Percentiles rank a stretch among this genome's conserved stretches.
Evolutionary conservation across 495 filamentous ascomycete genomes (phyloP).

Genomic region (Podospora anserina): DNA sequence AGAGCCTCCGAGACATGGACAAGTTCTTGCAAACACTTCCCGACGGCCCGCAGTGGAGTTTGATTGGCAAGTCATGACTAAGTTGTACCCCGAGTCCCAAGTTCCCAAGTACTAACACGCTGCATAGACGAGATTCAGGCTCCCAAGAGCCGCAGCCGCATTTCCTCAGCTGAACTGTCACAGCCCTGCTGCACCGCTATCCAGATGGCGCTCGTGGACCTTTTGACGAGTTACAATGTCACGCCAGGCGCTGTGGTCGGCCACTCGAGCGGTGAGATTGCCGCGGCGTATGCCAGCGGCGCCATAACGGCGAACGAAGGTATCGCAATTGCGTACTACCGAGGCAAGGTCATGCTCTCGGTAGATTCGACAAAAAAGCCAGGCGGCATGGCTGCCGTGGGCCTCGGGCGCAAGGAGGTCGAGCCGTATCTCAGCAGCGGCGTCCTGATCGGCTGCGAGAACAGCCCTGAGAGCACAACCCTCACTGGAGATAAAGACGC

Average conservation of each 20-base stretch:
- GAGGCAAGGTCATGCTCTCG: neutral
- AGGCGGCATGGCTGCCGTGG: neutral
- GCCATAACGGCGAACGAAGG: neutral
- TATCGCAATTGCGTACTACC: neutral
- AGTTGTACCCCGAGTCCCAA: no score
- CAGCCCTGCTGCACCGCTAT: neutral
- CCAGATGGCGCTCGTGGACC: neutral
- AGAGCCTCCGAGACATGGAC: neutral
- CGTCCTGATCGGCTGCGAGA: neutral
- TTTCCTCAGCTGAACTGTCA: neutral
- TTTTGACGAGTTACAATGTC: neutral
- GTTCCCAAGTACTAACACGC: no score
- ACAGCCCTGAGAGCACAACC: neutral
- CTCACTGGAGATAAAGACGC: neutral
- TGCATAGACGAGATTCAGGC: neutral
- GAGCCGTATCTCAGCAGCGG: neutral
- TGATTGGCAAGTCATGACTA: no score
- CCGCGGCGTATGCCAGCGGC: neutral
- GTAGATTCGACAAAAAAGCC: neutral
- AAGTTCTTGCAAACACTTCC: neutral
- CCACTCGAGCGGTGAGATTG: neutral
- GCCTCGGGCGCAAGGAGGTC: neutral
- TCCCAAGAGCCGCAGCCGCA: neutral
- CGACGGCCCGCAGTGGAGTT: neutral
- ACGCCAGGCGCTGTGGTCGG: neutral